A percentile compares a stretch with the other conserved stretches of the same genome.
Conservation (phyloP, 495 filamentous ascomycete genomes). For the Articulospora tetracladia region DNA sequence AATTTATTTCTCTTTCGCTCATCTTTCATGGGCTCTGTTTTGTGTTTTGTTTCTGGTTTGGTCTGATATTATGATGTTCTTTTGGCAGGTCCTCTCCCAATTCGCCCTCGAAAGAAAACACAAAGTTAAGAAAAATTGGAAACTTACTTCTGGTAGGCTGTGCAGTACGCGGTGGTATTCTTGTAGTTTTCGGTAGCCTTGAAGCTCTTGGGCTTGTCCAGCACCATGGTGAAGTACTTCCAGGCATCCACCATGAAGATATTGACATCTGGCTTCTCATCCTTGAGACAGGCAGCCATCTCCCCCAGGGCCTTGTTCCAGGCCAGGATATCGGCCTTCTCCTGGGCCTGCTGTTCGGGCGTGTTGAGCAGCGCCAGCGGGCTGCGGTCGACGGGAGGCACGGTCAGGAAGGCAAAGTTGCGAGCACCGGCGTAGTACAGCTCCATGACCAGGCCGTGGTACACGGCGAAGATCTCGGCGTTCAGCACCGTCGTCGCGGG, state of each 20-base stretch:
- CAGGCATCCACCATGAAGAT: constrained; percentile 44
- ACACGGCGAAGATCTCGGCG: constrained; percentile 33
- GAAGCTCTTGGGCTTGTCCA: constrained; percentile 48
- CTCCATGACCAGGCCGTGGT: constrained; percentile 30
- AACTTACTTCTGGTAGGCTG: constrained; percentile 50
- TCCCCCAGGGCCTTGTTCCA: constrained; percentile 32
- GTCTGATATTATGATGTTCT: too few species aligned
- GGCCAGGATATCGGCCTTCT: constrained; percentile 20
- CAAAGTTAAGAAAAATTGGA: too few species aligned
- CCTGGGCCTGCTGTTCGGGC: constrained; percentile 7
- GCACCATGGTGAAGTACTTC: constrained; percentile 46
- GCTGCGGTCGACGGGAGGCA: constrained; percentile 45
- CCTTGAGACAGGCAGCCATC: constrained; percentile 33
- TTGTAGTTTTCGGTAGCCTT: constrained; percentile 39
- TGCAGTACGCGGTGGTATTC: constrained; percentile 53
- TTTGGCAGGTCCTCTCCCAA: too few species aligned
- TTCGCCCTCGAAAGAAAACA: too few species aligned
- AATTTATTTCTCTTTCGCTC: too few species aligned
- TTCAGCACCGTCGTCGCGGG: constrained; percentile 19
- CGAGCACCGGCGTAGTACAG: constrained; percentile 41
- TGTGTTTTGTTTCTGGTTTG: too few species aligned
- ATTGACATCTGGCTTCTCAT: constrained; percentile 32
- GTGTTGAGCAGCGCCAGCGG: constrained; percentile 20
- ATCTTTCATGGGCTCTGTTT: too few species aligned
- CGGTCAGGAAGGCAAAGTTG: constrained; percentile 46